phyloP scores from a whole-genome alignment of 2,329 filamentous ascomycete genomes.

The Coleophoma eucalyptorum region DNA sequence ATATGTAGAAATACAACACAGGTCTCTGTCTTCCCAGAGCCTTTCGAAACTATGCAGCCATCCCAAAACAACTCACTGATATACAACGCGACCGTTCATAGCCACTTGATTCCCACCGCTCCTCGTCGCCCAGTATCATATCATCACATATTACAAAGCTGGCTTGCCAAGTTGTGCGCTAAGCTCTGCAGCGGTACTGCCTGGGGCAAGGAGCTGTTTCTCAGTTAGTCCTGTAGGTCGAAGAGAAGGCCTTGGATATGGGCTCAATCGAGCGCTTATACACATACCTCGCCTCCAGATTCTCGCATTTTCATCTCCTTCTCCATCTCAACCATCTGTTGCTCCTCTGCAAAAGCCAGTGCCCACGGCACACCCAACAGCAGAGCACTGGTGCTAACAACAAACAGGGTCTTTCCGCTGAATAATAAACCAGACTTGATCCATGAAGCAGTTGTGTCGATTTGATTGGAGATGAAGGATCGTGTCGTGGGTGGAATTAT shows the following conservation, averaged over 20 bases:
- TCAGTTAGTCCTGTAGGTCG: too few relatives aligned
- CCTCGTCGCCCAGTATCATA: background rate
- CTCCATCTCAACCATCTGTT: slow-evolving; percentile 97
- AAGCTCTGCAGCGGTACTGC: slow-evolving; percentile 15
- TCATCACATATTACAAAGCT: slow-evolving; percentile 21
- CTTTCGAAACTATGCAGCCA: slow-evolving; percentile 14
- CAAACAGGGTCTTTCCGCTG: slow-evolving; percentile 84
- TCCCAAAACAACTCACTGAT: slow-evolving; percentile 16
- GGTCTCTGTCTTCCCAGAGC: slow-evolving; percentile 14
- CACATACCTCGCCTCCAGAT: slow-evolving; percentile 70
- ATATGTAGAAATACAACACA: slow-evolving; percentile 28
- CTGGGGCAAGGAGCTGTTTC: slow-evolving; percentile 18
- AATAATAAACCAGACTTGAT: slow-evolving; percentile 61
- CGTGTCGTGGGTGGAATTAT: slow-evolving; percentile 72
- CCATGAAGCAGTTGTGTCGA: slow-evolving; percentile 50
- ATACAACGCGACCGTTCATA: slow-evolving; percentile 19
- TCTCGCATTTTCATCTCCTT: slow-evolving; percentile 95
- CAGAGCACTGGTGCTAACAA: slow-evolving; percentile 84
- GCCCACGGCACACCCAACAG: slow-evolving; percentile 91
- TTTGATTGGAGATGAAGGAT: slow-evolving; percentile 60
- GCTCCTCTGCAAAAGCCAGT: slow-evolving; percentile 89
- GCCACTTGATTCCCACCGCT: too few relatives aligned
- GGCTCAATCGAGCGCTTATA: background rate
- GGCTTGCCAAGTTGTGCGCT: slow-evolving; percentile 24
- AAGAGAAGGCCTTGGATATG: too few relatives aligned